Conservation (phyloP, 371 early-diverging fungal species). For the Actinomucor elegans region DNA sequence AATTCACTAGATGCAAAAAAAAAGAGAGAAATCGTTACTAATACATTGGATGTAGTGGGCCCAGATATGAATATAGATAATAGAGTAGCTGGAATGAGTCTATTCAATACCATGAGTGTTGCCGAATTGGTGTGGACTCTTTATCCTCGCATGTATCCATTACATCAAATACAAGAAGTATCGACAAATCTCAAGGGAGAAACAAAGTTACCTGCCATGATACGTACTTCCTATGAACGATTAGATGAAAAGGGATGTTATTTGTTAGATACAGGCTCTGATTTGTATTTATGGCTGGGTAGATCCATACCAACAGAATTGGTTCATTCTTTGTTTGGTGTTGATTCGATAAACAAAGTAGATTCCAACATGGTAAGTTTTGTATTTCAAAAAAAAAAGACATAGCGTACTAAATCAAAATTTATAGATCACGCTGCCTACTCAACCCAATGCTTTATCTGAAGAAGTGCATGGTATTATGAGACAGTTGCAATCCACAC, state of each 20-base stretch:
- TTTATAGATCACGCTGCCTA: conserved; percentile 39
- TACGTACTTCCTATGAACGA: conserved; percentile 81
- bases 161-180: conserved; percentile 62
- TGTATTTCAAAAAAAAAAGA: not conserved
- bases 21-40: not conserved
- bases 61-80: conserved; percentile 70
- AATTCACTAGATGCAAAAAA: not conserved
- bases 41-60: conserved; percentile 34
- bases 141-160: conserved; percentile 83
- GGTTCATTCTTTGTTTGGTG: conserved; percentile 76
- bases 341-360: conserved; percentile 68
- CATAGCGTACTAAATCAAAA: not conserved
- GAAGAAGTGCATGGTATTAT: conserved; percentile 65
- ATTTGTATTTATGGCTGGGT: conserved; percentile 89
- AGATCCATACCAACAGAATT: conserved; percentile 59
- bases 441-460: conserved; percentile 55
- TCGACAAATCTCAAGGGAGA: conserved; percentile 38
- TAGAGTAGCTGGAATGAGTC: conserved; percentile 77
- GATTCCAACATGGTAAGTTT: conserved; percentile 67
- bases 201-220: conserved; percentile 60
- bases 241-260: conserved; percentile 77
- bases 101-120: conserved; percentile 76
- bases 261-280: conserved; percentile 81
- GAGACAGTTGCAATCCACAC: conserved; percentile 56
- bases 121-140: conserved; percentile 72